Base-by-base conservation (phyloP, 345 rosid species). In the Aethionema arabicum region DNA sequence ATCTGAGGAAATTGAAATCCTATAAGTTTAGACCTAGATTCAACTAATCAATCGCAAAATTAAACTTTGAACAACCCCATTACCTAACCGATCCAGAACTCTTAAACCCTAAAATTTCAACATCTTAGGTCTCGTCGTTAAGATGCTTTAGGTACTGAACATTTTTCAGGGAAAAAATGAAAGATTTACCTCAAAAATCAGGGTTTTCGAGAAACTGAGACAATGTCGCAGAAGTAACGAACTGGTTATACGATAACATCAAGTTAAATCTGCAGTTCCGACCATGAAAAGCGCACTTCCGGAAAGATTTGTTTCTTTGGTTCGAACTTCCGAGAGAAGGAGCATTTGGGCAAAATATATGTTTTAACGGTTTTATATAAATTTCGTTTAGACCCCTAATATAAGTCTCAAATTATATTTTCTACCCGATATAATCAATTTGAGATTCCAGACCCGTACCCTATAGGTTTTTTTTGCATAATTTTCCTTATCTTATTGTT, bases 161-260 rank as follows among this genome's bases (percentile, higher is more conserved):
- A n/a, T 13, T 3, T 9, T 1, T 52, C 7, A 2, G 2, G 42
- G 42, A 4, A 14, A 31, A n/a, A 29, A 31, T 11, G 14, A 43
- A 43, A 54, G 6, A 44, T 9, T 44, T 44, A 44, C 69, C 69
- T 53, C 8, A 6, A 3, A 35, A 47, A 30, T 21, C 12, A 4
- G 7, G 40, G 30, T 38, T 39, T 67, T 30, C 58, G 30, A 49
- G 41, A 32, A 66, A 30, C 32, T 58, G 33, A 14, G 3, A 53
- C 29, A 53, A 32, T 36, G 61, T 29, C 53, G 8, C 48, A 39
- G 57, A 67, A 16, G 32, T 10, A 40, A 33, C 11, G 15, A 32
- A 59, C 7, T 7, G 14, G 5, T 21, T 1, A 63, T 31, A 10
- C 32, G 29, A 63, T 52, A 9, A 51, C 21, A 30, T 31, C 7